phyloP scores from a whole-genome alignment of 352 stramenopile genomes.

The Plasmopara muralis region DNA sequence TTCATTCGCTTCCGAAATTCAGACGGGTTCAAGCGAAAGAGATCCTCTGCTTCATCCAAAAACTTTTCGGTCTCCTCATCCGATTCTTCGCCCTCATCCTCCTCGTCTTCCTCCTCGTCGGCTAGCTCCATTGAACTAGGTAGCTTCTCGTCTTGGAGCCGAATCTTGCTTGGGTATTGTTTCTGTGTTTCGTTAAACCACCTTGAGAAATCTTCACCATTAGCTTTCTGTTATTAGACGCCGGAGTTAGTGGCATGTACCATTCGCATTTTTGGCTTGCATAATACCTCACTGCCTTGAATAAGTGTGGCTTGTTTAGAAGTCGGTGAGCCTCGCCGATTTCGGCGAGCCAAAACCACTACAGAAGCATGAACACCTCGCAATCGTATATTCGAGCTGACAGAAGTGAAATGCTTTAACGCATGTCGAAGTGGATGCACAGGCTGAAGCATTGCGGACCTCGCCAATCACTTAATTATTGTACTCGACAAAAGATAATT shows the following conservation, averaged over 20 bases:
- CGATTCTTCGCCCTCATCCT: constrained; percentile 31
- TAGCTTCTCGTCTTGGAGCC: constrained; percentile 16
- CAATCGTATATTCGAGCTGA: constrained; percentile 12
- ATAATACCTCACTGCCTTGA: constrained; percentile 27
- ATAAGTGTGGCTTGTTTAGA: constrained; percentile 25
- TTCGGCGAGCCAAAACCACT: constrained; percentile 31
- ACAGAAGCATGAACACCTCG: constrained; percentile 38
- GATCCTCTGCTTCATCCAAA: constrained; percentile 60
- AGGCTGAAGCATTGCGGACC: constrained; percentile 13
- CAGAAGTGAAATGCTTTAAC: constrained; percentile 12
- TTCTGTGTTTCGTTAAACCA: constrained; percentile 46
- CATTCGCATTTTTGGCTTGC: constrained; percentile 1
- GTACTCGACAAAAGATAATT: too few relatives aligned
- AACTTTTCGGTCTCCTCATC: constrained; percentile 65
- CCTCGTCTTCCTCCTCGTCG: constrained; percentile 27
- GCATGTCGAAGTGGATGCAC: constrained; percentile 21
- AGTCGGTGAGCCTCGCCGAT: constrained; percentile 27
- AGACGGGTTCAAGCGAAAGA: constrained; percentile 49
- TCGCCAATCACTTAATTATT: too few relatives aligned
- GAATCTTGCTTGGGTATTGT: constrained; percentile 24
- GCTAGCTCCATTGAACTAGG: constrained; percentile 24
- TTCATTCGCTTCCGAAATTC: constrained; percentile 64
- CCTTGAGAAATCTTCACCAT: constrained; percentile 36
- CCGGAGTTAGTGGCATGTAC: background rate
- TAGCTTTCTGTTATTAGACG: constrained; percentile 15